These are phyloP conservation scores for Auricularia sp. DNA, from an alignment of 768 basidiomycete genomes.

Conservation along the genomic window DNA sequence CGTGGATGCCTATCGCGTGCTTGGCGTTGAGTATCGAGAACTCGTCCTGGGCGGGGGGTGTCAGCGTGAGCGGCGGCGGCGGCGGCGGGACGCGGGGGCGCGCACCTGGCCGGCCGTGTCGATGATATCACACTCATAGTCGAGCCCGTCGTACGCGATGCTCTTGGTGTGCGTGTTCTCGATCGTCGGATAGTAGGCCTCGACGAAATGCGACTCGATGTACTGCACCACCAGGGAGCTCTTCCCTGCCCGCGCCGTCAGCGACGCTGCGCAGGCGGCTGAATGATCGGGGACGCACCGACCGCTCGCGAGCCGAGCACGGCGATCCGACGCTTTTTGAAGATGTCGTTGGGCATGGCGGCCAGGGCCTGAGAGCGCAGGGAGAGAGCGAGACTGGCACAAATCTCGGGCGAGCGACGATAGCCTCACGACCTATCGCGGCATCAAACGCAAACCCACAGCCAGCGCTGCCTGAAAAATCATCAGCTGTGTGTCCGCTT, in stretches of 20 bases:
- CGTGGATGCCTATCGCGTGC: conserved; percentile 94
- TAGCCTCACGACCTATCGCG: not conserved
- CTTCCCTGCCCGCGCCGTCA: conserved; percentile 52
- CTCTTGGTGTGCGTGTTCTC: conserved; percentile 82
- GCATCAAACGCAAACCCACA: not conserved
- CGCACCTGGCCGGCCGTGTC: conserved; percentile 81
- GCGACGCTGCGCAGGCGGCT: conserved; percentile 3
- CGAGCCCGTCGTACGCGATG: conserved; percentile 76
- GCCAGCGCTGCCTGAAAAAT: not conserved
- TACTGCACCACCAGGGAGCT: conserved; percentile 89
- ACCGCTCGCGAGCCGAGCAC: conserved; percentile 82
- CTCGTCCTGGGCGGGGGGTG: conserved; percentile 57
- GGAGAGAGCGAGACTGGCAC: not conserved
- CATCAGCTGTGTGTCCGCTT: not conserved
- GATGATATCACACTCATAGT: conserved; percentile 95
- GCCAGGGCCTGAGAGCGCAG: not conserved
- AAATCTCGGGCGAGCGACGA: not conserved
- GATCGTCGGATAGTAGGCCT: conserved; percentile 92
- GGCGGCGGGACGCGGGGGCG: not conserved
- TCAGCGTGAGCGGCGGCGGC: not conserved
- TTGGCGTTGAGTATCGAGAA: conserved; percentile 89
- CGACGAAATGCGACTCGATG: conserved; percentile 85
- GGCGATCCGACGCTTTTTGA: conserved; percentile 83
- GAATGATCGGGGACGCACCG: conserved; percentile 35
- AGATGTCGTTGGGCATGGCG: conserved; percentile 9